Evolutionary conservation across 345 rosid species (phyloP).

Genomic region (Salix brachista): DNA sequence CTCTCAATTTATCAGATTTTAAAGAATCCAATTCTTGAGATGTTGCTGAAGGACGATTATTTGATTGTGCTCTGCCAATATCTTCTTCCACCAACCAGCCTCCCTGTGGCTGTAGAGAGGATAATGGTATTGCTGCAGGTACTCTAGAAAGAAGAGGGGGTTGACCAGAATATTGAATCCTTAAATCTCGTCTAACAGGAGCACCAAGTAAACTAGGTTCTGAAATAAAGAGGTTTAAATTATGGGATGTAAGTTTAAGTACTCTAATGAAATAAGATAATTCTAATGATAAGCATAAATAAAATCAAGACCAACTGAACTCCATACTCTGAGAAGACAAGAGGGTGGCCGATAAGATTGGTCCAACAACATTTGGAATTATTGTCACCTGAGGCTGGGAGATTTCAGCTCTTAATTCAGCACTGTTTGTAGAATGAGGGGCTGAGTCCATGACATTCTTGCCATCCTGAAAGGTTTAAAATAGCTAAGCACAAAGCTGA

Average conservation of each 20-base stretch:
- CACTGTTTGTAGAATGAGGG: slow-evolving; percentile 33
- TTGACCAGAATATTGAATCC: slow-evolving; percentile 61
- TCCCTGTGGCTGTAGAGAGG: slow-evolving; percentile 48
- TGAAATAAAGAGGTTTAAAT: slow-evolving; percentile 26
- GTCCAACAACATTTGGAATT: slow-evolving; percentile 40
- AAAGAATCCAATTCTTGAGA: slow-evolving; percentile 41
- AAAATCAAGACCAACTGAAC: slow-evolving; percentile 14
- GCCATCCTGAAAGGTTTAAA: slow-evolving; percentile 40
- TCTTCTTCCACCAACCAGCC: slow-evolving; percentile 78
- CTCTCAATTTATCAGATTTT: slow-evolving; percentile 46
- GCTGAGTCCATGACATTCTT: slow-evolving; percentile 43
- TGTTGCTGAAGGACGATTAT: slow-evolving; percentile 26
- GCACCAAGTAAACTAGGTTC: slow-evolving; percentile 91
- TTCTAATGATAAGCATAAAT: neutral
- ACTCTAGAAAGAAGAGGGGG: slow-evolving; percentile 63
- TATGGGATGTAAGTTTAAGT: slow-evolving; percentile 1
- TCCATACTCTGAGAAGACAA: slow-evolving; percentile 68
- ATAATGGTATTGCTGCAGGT: slow-evolving; percentile 41
- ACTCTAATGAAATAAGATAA: neutral
- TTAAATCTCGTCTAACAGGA: slow-evolving; percentile 64
- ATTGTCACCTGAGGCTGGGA: slow-evolving; percentile 49
- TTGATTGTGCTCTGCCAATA: slow-evolving; percentile 22
- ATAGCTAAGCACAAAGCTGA: neutral
- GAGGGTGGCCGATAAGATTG: slow-evolving; percentile 35
- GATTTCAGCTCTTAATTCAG: slow-evolving; percentile 58